Base-by-base conservation (phyloP, 2,329 filamentous ascomycete genomes). In the Ophiostoma montium region DNA sequence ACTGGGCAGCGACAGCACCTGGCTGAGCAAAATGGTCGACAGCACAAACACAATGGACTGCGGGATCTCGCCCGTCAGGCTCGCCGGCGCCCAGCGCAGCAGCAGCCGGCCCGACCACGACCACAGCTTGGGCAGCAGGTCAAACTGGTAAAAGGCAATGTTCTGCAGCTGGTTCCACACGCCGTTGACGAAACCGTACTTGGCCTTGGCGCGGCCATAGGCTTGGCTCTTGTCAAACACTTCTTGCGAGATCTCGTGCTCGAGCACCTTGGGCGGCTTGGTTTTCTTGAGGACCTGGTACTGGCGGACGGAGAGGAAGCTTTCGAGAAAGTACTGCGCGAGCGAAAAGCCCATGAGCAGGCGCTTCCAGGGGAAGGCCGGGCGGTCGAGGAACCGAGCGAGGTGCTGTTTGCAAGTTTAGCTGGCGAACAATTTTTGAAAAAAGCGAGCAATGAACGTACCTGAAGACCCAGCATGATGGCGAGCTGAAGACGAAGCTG, bases 151-250 rank as follows among this genome's bases (percentile, higher is more conserved):
- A 61, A 94, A 86, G 55, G 80, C 82, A 59, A 94, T 70, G 61
- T 94, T 94, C 67, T 94, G 89, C 58, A 89, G 69, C 68, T 95
- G 88, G 63, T 81, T 78, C 70, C 84, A 94, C 60, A 95, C 73
- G 66, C 80, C 82, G 59, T 76, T 84, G 63, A 92, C 62, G 67
- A 95, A 82, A 62, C 80, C 75, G 67, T 88, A 98, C 67, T 89
- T 84, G 56, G 89, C 86, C 70, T 98, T 98, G 62, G 90, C 89
- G 60, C 92, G 86, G 61, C 90, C 89, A 65, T 98, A 98, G 60
- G 84, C 86, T 77, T 95, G 89, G 63, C 84, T 88, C 67, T 95
- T 95, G 68, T 96, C 88, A 63, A 88, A 95, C 51, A 89, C 89
- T 61, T 90, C 80, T 62, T 90, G 80, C 31, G 86, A 82, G 52